Evolutionary conservation across 2,329 filamentous ascomycete genomes (phyloP).

Genomic region (Penicillium sp.): DNA sequence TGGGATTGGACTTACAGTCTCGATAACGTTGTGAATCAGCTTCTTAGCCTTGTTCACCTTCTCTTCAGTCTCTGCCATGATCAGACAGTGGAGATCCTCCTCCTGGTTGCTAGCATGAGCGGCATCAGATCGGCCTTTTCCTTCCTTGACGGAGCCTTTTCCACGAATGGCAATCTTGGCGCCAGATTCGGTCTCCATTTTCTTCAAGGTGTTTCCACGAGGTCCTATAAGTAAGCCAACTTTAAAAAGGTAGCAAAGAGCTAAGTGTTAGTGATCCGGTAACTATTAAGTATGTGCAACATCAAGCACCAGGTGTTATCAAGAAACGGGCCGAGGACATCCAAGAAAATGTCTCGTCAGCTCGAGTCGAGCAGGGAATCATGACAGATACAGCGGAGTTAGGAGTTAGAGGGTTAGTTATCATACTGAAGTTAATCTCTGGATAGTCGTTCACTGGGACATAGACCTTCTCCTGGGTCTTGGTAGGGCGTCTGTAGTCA

Average conservation of each 20-base stretch:
- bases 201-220: slow-evolving; percentile 99
- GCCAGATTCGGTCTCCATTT: slow-evolving; percentile 96
- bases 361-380: slow-evolving; percentile 46
- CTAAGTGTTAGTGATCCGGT: slow-evolving; percentile 83
- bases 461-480: slow-evolving; percentile 99
- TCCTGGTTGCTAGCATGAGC: slow-evolving; percentile 99
- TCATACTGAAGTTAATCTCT: slow-evolving; percentile 99
- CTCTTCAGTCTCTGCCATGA: slow-evolving; percentile 99
- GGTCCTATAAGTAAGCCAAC: slow-evolving; percentile 99
- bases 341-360: slow-evolving; percentile 35
- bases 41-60: slow-evolving; percentile 99
- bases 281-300: slow-evolving; percentile 35
- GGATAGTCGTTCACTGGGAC: slow-evolving; percentile 99
- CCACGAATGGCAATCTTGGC: slow-evolving; percentile 99
- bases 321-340: slow-evolving; percentile 43
- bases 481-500: slow-evolving; percentile 97
- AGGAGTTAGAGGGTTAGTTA: slow-evolving; percentile 97
- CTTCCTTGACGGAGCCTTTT: slow-evolving; percentile 99
- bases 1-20: slow-evolving; percentile 70
- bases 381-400: slow-evolving; percentile 51
- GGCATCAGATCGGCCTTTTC: slow-evolving; percentile 97
- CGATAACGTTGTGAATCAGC: slow-evolving; percentile 96
- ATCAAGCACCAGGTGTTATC: slow-evolving; percentile 41
- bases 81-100: slow-evolving; percentile 96
- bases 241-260: slow-evolving; percentile 71